A percentile compares a stretch with the other conserved stretches of the same genome.
Evolutionary conservation across 2,329 filamentous ascomycete species (phyloP).

Genomic region (Stachybotrys echinatus): DNA sequence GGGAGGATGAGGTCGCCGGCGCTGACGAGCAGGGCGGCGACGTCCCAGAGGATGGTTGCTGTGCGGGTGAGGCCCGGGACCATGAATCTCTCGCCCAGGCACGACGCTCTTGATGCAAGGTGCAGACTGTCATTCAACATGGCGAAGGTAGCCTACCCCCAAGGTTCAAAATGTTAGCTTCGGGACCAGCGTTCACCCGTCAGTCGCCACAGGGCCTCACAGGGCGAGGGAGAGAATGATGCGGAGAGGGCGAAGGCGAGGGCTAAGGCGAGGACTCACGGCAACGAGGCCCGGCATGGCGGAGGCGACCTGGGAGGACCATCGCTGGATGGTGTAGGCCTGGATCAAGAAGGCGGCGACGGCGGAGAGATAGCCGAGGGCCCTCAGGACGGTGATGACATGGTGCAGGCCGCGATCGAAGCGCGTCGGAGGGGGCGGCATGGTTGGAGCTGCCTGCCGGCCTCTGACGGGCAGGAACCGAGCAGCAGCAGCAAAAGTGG

Average conservation of each 20-base stretch:
- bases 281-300: neutral
- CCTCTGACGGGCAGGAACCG: too few relatives aligned
- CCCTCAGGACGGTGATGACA: neutral
- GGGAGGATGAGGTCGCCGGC: neutral
- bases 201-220: neutral
- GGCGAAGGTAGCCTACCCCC: conserved; percentile 20
- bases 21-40: neutral
- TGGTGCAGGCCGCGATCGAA: neutral
- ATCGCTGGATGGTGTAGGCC: neutral
- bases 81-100: neutral
- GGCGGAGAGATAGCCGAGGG: neutral
- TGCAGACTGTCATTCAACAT: conserved; percentile 33
- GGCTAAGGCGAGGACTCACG: neutral
- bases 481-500: too few relatives aligned
- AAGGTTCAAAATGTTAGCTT: conserved; percentile 5
- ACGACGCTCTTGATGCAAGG: conserved; percentile 14
- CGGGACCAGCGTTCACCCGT: too few relatives aligned
- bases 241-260: neutral
- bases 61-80: neutral
- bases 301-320: neutral
- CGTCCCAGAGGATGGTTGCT: neutral
- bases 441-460: neutral
- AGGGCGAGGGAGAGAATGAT: neutral
- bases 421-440: neutral
- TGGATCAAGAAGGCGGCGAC: neutral